Base-by-base conservation (phyloP, 371 early-diverging fungal genomes). In the Syncephalis fuscata region DNA sequence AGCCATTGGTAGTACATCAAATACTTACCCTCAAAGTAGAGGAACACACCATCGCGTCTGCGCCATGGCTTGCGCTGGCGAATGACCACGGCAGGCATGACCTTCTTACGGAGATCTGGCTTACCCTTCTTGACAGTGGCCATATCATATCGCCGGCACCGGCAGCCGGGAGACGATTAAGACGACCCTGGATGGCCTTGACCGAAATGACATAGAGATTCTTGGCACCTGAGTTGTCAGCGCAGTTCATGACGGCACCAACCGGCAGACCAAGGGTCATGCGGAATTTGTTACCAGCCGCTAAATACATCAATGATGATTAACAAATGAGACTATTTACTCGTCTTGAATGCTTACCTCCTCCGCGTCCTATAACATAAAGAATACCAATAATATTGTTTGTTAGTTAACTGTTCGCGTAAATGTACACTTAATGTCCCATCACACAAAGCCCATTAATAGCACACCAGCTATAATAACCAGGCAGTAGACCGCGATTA, bases 91-190 rank as follows among this genome's bases (percentile, higher is more conserved):
- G 97, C 99, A 61, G 96, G 93, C 83, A 92, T 88, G 58, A 99
- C 91, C 83, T 99, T 99, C 88, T 99, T 99, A 72, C 99, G 80
- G 68, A 99, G 78, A 67, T 99, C 99, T 52, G 99, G 99, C 85
- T 99, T 99, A 64, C 99, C 99, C 90, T 99, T 99, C 83, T 98
- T 96, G 71, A 98, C 99, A 53, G 99, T 92, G 58, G 94, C 93
- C 55, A 99, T 81, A 99, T 81, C 88, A 99, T 94, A 81, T 99
- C 99, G 70, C 99, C 99, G 54, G 90, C 91, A 74, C 96, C 94
- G 66, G 96, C 99, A 58, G 96, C 85, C 49, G 99, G 99, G 53
- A 99, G 82, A 71, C 98, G 82, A 85, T 96, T 99, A 48, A 99
- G 79, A 66, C 96, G 87, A 61, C 91, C 94, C 72, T 87, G 81